Conservation (phyloP, 441 rosid species). For the Syzygium syzygioides region DNA sequence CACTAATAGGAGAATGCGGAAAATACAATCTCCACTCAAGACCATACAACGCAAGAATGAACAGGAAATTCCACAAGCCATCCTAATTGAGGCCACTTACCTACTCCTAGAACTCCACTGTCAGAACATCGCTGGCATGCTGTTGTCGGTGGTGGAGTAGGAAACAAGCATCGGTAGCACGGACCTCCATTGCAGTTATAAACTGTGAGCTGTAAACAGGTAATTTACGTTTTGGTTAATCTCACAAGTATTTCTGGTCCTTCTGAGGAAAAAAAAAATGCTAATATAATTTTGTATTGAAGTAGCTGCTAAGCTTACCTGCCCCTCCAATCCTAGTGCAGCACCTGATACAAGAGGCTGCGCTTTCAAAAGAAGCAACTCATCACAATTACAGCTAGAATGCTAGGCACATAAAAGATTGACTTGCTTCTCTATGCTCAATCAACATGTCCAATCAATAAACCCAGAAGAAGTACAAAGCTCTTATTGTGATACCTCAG, state of each 20-base stretch:
- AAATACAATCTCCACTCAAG: not conserved
- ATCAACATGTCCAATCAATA: not conserved
- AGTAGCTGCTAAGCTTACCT: slow-evolving; percentile 36
- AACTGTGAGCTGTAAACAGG: slow-evolving; percentile 57
- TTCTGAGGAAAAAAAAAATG: not conserved
- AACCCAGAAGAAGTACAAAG: not conserved
- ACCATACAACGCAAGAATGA: not conserved
- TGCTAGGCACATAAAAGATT: not conserved
- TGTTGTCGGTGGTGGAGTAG: slow-evolving; percentile 85
- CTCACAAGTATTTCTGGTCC: not conserved
- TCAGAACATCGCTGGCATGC: slow-evolving; percentile 98
- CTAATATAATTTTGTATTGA: not conserved
- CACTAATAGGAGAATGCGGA: not conserved
- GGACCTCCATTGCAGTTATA: slow-evolving; percentile 87
- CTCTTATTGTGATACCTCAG: not conserved
- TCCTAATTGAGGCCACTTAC: slow-evolving; percentile 27
- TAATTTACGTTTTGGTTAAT: not conserved
- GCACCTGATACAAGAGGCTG: slow-evolving; percentile 99
- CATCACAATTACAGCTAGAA: not conserved
- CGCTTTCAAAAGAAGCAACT: slow-evolving; percentile 15
- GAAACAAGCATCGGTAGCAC: slow-evolving; percentile 92
- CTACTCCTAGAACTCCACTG: slow-evolving; percentile 96
- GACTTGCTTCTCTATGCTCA: not conserved
- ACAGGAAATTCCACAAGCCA: not conserved
- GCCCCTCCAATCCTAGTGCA: slow-evolving; percentile 95